Evolutionary conservation across 2,329 filamentous ascomycete genomes (phyloP), one percentile per base, ranked within the genome.

Genomic region (Ceratocystis albifundus): DNA sequence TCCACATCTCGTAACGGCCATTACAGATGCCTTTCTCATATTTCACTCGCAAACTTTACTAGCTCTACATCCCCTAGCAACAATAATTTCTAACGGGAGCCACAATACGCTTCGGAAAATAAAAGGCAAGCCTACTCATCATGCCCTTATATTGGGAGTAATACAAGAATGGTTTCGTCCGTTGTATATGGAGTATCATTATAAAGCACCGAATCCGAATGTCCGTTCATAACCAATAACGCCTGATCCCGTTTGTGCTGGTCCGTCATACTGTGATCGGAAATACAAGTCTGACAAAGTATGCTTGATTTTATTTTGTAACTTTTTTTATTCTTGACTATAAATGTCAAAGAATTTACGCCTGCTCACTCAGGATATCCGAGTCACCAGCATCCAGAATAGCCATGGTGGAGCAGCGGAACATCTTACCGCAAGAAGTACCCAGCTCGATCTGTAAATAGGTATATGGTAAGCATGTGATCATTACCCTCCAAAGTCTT

Each of bases 381-480:
- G 90, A 96, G 86, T 97, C 89, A 86, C 93, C 94, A 77, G 92
- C 91, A 80, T 99, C 94, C 72, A 97, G 82, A 77, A 97, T 88
- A 74, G 92, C 88, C 89, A 99, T 95, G 80, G 92, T 96, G 72
- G 90, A 93, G 87, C 90, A 96, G 74, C 91, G 86, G 88, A 96
- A 99, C 77, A 99, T 88, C 84, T 97, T 97, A 84, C 94, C 94
- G 82, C 92, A 96, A 73, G 91, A 92, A 76, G 92, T 97, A 76
- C 94, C 94, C 72, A 99, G 85, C 83, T 97, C 94, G 77, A 97
- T 96, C 92, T 97, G 78, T 78, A 75, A 15, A 12, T 41, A 41
- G 25, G 68, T 67, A 69, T 70, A 69, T 73, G 75, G 83, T 88
- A 81, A 87, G 84, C 84, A 75, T 73, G 73, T 78, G 75, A 80